Conservation (phyloP, 371 early-diverging fungal species). For the Zychaea mexicana region DNA sequence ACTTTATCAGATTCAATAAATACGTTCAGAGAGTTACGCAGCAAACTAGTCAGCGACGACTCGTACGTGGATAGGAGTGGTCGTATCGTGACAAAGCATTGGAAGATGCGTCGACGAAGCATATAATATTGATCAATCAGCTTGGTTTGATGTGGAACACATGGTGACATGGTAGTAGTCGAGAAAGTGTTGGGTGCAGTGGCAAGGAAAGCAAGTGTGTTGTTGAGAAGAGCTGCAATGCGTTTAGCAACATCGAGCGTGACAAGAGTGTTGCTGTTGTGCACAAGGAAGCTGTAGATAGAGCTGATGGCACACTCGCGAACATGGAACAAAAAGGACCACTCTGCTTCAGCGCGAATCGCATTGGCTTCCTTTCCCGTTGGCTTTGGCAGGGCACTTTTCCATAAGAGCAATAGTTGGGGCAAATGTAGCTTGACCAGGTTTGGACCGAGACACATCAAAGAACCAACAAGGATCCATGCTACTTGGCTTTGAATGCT, state of each 20-base stretch:
- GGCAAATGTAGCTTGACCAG: constrained; percentile 82
- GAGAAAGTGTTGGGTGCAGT: constrained; percentile 60
- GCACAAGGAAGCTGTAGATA: constrained; percentile 71
- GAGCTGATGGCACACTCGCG: constrained; percentile 76
- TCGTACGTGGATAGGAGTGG: constrained; percentile 71
- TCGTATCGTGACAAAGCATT: constrained; percentile 71
- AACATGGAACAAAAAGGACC: constrained; percentile 65
- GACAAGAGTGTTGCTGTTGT: constrained; percentile 67
- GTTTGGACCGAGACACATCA: constrained; percentile 83
- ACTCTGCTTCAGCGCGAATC: constrained; percentile 67
- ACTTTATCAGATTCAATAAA: constrained; percentile 63
- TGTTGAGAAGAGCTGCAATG: constrained; percentile 77
- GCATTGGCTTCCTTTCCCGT: constrained; percentile 60
- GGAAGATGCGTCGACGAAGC: constrained; percentile 68
- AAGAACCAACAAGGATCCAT: constrained; percentile 78
- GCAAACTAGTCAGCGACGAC: constrained; percentile 55
- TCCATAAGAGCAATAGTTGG: constrained; percentile 77
- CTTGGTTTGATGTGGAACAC: constrained; percentile 42
- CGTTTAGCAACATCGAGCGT: constrained; percentile 83
- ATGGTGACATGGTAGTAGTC: constrained; percentile 42
- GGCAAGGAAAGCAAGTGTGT: constrained; percentile 68
- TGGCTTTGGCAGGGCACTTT: constrained; percentile 66
- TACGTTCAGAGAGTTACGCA: constrained; percentile 55
- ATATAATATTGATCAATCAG: constrained; percentile 66
- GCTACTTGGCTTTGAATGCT: constrained; percentile 75